Evolutionary conservation across 257 asterid genomes (phyloP), one percentile per base, ranked within the genome.

Genomic region (Salvia hispanica): DNA sequence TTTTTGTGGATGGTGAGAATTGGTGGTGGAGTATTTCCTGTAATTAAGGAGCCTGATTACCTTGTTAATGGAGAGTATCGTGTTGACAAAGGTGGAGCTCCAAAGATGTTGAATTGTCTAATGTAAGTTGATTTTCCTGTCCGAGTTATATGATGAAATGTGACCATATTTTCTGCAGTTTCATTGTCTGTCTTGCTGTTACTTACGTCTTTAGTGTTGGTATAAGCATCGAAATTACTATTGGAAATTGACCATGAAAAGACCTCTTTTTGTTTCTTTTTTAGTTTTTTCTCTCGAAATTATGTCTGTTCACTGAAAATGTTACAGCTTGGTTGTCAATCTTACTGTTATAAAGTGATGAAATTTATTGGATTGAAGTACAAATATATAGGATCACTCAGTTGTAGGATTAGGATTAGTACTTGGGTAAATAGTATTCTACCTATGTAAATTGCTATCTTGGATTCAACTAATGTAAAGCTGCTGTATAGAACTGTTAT

Each of bases 1-100:
- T 93, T 94, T 78, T 82, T 94, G 83, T 94, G 99, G 99, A 94
- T 94, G 99, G 99, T 94, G 69, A 84, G 99, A 78, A 94, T 94
- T 71, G 99, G 97, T 63, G 99, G 99, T 0, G 97, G 97, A 45
- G 96, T 94, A 60, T 94, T 88, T 64, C 99, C 99, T 50, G 90
- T 94, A 40, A 94, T 94, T 56, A 91, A 94, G 84, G 99, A 94
- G 67, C 95, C 97, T 25, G 99, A 94, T 85, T 94, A 94, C 84
- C 99, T 94, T 67, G 99, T 84, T 76, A 94, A 94, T 72, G 99
- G 99, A 62, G 99, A 94, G 81, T 94, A 86, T 72, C 99, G 97
- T 69, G 97, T 94, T 53, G 99, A 94, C 78, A 88, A 85, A 81
- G 99, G 99, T 74, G 99, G 96, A 62, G 85, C 99, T 13, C 97